Evolutionary conservation across 768 basidiomycete genomes (phyloP).

Genomic region (Auriscalpium orientale): DNA sequence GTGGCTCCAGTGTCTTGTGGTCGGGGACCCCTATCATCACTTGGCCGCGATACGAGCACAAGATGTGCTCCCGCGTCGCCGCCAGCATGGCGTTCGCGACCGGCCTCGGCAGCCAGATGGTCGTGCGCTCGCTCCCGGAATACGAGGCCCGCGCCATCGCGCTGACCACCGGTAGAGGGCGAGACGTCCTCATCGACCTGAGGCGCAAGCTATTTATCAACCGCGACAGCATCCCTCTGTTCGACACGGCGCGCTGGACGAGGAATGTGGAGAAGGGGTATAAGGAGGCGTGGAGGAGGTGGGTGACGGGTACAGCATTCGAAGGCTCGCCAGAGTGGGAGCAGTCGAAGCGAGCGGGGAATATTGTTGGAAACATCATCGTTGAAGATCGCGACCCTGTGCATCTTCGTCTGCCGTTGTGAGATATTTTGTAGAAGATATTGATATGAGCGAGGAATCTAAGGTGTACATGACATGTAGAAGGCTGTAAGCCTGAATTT

Average conservation of each 20-base stretch:
- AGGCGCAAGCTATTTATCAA: conserved; percentile 34
- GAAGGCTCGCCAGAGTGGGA: conserved; percentile 31
- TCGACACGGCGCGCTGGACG: conserved; percentile 42
- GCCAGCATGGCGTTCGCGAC: conserved; percentile 42
- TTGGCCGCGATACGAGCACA: conserved; percentile 38
- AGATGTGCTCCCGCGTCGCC: conserved; percentile 45
- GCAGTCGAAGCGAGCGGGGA: conserved; percentile 24
- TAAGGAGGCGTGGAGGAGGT: conserved; percentile 36
- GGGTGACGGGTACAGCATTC: conserved; percentile 33
- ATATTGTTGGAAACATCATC: conserved; percentile 17
- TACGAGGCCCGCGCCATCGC: conserved; percentile 40
- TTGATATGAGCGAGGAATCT: no score
- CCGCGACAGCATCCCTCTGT: conserved; percentile 36
- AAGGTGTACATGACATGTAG: no score
- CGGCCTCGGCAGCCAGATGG: conserved; percentile 40
- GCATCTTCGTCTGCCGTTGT: neutral
- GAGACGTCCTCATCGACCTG: conserved; percentile 31
- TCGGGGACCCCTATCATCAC: conserved; percentile 44
- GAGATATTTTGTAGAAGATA: no score
- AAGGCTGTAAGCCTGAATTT: no score
- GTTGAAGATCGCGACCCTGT: conserved; percentile 21
- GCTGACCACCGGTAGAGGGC: conserved; percentile 20
- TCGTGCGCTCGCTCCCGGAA: conserved; percentile 33
- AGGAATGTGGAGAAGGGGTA: conserved; percentile 40
- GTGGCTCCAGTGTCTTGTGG: conserved; percentile 36